These are phyloP conservation scores for Monilinia vaccinii-corymbosi DNA, from an alignment of 2,329 filamentous ascomycete species.

Conservation along the genomic window DNA sequence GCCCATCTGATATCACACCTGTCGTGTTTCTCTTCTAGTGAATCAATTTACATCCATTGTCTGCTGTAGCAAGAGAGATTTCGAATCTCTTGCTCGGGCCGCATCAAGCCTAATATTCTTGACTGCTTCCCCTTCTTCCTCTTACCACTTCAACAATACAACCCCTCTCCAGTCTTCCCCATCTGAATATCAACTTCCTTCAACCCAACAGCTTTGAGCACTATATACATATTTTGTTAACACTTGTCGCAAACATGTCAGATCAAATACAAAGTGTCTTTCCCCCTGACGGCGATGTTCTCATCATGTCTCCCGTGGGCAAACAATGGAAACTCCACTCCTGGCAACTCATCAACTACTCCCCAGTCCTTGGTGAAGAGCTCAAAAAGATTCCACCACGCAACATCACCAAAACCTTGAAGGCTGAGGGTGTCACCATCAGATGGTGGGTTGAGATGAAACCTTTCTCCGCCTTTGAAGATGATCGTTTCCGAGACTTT, in stretches of 20 bases:
- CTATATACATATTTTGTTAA: background rate
- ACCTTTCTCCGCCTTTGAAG: background rate
- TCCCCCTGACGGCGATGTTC: constrained; percentile 20
- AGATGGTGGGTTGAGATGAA: constrained; percentile 22
- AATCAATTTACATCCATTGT: background rate
- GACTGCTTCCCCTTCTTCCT: background rate
- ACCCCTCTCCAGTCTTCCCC: background rate
- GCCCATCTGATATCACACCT: background rate
- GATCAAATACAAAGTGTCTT: constrained; percentile 11
- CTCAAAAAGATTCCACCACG: constrained; percentile 8
- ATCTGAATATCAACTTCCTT: background rate
- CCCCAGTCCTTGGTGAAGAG: constrained; percentile 11
- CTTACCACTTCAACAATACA: background rate
- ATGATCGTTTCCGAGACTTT: constrained; percentile 21
- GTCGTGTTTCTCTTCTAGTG: background rate
- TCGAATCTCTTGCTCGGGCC: background rate
- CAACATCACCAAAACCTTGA: constrained; percentile 13
- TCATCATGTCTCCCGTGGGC: constrained; percentile 21
- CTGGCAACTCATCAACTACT: constrained; percentile 16
- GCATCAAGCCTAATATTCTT: background rate
- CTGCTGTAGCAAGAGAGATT: background rate
- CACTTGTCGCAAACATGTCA: background rate
- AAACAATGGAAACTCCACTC: constrained; percentile 23
- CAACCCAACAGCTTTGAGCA: background rate
- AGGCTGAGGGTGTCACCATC: constrained; percentile 13